Conservation (phyloP, 768 basidiomycete genomes). For the Collybia sordida region DNA sequence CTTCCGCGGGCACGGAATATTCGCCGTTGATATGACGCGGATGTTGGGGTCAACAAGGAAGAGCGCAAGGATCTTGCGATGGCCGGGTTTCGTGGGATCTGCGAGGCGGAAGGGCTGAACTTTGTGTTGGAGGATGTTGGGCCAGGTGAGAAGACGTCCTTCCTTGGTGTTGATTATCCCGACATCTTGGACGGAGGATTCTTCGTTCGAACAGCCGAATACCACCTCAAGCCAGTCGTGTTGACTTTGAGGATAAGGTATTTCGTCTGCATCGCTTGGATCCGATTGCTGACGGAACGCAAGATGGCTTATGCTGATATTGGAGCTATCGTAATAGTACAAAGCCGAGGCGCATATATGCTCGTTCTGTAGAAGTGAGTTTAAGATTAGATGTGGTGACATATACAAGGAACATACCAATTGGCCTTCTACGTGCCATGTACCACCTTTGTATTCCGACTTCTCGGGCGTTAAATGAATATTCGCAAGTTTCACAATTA, state of each 20-base stretch:
- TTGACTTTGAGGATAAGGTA: conserved; percentile 15
- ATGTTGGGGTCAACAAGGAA: conserved; percentile 8
- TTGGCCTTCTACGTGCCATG: conserved; percentile 38
- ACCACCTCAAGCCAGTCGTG: conserved; percentile 17
- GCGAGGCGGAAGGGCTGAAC: conserved; percentile 10
- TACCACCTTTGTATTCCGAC: conserved; percentile 33
- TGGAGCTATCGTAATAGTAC: conserved; percentile 26
- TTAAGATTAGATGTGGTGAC: too few species aligned
- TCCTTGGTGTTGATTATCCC: conserved; percentile 10
- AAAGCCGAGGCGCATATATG: conserved; percentile 24
- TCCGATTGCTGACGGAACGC: conserved; percentile 25
- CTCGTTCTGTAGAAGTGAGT: conserved; percentile 14
- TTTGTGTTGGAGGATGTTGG: conserved; percentile 14
- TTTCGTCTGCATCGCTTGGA: conserved; percentile 2
- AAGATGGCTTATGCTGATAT: conserved; percentile 29
- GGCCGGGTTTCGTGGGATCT: conserved; percentile 10
- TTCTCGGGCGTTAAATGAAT: conserved; percentile 35
- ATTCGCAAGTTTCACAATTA: conserved; percentile 32
- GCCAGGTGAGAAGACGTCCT: conserved; percentile 14
- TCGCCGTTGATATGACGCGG: conserved; percentile 8
- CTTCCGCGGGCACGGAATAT: conserved; percentile 5
- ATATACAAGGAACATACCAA: conserved; percentile 8
- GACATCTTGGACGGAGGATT: conserved; percentile 7
- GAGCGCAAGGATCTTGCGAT: conserved; percentile 13
- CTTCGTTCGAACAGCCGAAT: conserved; percentile 4